Percentiles rank a stretch among this genome's conserved stretches.
These are phyloP conservation scores for Venturia carpophila DNA, from an alignment of 2,329 filamentous ascomycete genomes.

Conservation along the genomic window DNA sequence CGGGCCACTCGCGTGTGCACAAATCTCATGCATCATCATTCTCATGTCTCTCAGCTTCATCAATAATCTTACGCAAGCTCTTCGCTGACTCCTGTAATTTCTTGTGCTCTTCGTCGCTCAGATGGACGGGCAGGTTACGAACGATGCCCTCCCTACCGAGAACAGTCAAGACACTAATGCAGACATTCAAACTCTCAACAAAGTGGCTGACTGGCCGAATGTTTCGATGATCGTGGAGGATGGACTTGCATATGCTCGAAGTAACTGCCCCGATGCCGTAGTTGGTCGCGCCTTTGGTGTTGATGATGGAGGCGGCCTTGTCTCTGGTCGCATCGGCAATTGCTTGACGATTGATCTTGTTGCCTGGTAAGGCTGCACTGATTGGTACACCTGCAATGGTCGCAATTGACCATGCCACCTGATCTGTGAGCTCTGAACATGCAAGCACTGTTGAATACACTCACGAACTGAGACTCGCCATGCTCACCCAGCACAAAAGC, in stretches of 20 bases:
- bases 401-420: conserved; percentile 40
- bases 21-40: not conserved
- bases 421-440: not conserved
- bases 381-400: conserved; percentile 38
- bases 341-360: conserved; percentile 26
- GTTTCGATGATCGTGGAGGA: conserved; percentile 41
- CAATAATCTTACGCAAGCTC: conserved; percentile 31
- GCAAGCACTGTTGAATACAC: conserved; percentile 13
- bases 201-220: conserved; percentile 44
- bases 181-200: conserved; percentile 41
- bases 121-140: conserved; percentile 30
- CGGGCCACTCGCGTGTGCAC: not conserved
- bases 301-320: conserved; percentile 42
- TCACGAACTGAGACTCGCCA: conserved; percentile 41
- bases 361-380: conserved; percentile 27
- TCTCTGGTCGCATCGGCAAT: conserved; percentile 40
- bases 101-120: conserved; percentile 30
- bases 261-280: conserved; percentile 45
- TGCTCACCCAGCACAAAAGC: conserved; percentile 44
- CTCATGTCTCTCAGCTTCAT: conserved; percentile 29
- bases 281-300: conserved; percentile 43
- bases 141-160: conserved; percentile 42
- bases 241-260: conserved; percentile 43
- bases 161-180: conserved; percentile 43
- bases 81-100: conserved; percentile 31